Evolutionary conservation across 768 basidiomycete genomes (phyloP).

Genomic region (Thelephora aurantiotincta): DNA sequence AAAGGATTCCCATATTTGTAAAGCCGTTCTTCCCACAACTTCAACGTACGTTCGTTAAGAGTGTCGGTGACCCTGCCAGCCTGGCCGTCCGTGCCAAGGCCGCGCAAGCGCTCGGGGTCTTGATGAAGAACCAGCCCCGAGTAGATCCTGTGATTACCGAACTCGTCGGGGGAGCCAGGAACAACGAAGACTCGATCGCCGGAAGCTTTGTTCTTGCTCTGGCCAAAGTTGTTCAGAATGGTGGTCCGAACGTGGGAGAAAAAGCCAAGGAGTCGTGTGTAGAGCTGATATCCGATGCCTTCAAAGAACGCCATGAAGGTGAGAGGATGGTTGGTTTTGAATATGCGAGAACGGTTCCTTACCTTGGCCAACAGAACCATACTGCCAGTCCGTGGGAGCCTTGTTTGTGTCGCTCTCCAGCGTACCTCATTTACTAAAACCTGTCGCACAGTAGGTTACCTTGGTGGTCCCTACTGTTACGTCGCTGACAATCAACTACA

Average conservation of each 20-base stretch:
- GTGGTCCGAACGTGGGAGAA: constrained; percentile 61
- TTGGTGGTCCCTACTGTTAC: neutral
- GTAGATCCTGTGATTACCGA: constrained; percentile 94
- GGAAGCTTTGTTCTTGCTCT: constrained; percentile 67
- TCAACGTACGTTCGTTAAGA: constrained; percentile 93
- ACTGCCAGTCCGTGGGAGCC: constrained; percentile 45
- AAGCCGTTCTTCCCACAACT: constrained; percentile 98
- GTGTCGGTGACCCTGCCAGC: constrained; percentile 68
- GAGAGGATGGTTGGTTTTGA: constrained; percentile 2
- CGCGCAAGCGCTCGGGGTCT: constrained; percentile 68
- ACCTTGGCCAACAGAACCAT: constrained; percentile 37
- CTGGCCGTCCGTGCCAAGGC: constrained; percentile 69
- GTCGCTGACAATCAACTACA: constrained; percentile 15
- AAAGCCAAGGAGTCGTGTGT: constrained; percentile 58
- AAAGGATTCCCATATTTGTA: constrained; percentile 76
- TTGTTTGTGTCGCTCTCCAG: constrained; percentile 51
- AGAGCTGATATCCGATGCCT: constrained; percentile 68
- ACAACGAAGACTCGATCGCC: constrained; percentile 56
- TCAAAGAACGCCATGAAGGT: constrained; percentile 63
- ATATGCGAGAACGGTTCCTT: constrained; percentile 4
- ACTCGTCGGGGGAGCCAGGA: constrained; percentile 44
- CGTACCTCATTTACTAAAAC: constrained; percentile 46
- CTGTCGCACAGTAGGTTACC: constrained; percentile 51
- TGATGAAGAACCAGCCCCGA: constrained; percentile 84
- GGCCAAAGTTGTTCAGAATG: constrained; percentile 59